Conservation (phyloP, 768 basidiomycete genomes). For the Mrakia gelida region DNA sequence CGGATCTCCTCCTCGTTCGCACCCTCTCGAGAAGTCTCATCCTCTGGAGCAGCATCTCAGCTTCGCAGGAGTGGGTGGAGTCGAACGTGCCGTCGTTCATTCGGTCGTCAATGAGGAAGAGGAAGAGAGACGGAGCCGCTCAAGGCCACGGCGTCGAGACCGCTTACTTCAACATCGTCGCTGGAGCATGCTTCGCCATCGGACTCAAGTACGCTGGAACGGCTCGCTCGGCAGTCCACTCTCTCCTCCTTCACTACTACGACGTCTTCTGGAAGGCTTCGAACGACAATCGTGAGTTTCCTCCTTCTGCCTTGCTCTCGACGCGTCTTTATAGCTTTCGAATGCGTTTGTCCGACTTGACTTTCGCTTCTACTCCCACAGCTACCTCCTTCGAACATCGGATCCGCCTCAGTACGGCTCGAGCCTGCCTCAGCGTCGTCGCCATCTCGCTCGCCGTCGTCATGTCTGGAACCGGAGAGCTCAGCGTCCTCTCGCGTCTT, state of each 20-base stretch:
- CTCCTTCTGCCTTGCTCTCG: background rate
- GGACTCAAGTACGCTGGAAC: constrained; percentile 93
- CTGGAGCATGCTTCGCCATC: constrained; percentile 85
- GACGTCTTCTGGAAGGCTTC: constrained; percentile 71
- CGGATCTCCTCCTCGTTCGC: constrained; percentile 77
- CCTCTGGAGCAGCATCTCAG: constrained; percentile 74
- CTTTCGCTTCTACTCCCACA: constrained; percentile 38
- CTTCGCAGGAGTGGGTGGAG: constrained; percentile 66
- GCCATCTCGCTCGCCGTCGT: constrained; percentile 83
- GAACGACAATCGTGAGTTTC: constrained; percentile 59
- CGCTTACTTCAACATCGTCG: constrained; percentile 85
- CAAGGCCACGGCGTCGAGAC: constrained; percentile 72
- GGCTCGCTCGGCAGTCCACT: constrained; percentile 81
- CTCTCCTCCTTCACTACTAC: constrained; percentile 72
- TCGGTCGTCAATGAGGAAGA: constrained; percentile 52
- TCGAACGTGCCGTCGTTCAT: constrained; percentile 67
- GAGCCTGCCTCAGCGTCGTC: constrained; percentile 82
- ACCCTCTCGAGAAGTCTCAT: constrained; percentile 73
- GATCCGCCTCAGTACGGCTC: constrained; percentile 78
- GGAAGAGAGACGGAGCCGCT: constrained; percentile 43
- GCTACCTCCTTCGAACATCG: constrained; percentile 78
- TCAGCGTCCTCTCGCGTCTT: constrained; percentile 78
- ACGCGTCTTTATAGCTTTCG: background rate
- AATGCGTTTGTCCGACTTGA: background rate
- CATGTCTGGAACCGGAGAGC: constrained; percentile 95